Evolutionary conservation across 495 filamentous ascomycete species (phyloP).

Genomic region (Penicillium ochrochloron): DNA sequence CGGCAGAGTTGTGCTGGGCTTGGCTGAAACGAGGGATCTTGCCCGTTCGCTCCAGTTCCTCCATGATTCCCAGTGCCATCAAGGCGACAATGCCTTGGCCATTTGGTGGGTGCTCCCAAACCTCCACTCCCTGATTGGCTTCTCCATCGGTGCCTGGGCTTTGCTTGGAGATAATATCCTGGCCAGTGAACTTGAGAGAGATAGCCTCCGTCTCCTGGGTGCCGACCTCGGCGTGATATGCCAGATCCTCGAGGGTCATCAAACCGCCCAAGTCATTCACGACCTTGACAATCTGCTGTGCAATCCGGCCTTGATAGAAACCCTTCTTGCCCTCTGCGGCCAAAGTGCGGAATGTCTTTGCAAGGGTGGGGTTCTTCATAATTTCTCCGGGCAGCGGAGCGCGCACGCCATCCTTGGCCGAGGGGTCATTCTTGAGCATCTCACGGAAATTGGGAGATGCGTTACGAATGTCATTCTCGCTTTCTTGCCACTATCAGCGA

Average conservation of each 20-base stretch:
- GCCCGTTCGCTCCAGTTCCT: constrained; percentile 74
- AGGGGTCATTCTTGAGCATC: constrained; percentile 76
- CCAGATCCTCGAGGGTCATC: constrained; percentile 78
- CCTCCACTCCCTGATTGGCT: constrained; percentile 65
- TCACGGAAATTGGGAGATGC: constrained; percentile 85
- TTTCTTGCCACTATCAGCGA: constrained; percentile 63
- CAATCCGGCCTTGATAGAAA: constrained; percentile 87
- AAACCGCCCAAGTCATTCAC: constrained; percentile 76
- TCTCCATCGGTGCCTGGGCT: constrained; percentile 47
- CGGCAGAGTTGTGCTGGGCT: constrained; percentile 73
- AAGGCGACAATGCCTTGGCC: constrained; percentile 95
- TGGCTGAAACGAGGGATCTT: constrained; percentile 70
- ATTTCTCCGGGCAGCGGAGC: constrained; percentile 84
- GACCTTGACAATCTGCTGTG: constrained; percentile 77
- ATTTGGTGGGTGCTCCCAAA: constrained; percentile 99
- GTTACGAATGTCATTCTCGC: constrained; percentile 61
- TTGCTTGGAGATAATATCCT: constrained; percentile 60
- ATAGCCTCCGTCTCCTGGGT: constrained; percentile 83
- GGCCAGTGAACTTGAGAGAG: constrained; percentile 74
- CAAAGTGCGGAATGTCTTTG: constrained; percentile 78
- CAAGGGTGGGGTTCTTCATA: constrained; percentile 82
- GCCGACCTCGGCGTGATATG: constrained; percentile 71
- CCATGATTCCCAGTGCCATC: constrained; percentile 89
- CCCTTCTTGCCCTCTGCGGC: constrained; percentile 83
- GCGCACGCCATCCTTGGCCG: constrained; percentile 66